A percentile compares a stretch with the other conserved stretches of the same genome.
phyloP scores from a whole-genome alignment of 164 flowering plant species.

The Echeveria elegans region DNA sequence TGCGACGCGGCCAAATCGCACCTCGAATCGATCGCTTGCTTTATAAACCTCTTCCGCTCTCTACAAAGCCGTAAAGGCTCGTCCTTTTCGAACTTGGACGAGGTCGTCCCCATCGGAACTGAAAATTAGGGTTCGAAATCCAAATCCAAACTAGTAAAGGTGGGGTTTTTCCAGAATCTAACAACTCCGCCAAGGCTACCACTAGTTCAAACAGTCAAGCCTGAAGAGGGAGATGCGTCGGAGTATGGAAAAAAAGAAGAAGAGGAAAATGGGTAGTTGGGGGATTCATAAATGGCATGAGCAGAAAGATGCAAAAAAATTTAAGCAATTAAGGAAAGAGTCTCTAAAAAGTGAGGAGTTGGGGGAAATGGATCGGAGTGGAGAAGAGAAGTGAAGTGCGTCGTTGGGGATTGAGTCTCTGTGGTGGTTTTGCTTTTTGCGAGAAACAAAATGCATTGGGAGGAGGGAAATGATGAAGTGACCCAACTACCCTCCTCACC shows the following conservation, averaged over 20 bases:
- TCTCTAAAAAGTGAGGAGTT: not conserved
- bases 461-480: not conserved
- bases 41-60: slow-evolving; percentile 60
- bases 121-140: not conserved
- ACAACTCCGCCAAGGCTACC: not conserved
- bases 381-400: too few relatives aligned
- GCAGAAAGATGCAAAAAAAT: too few relatives aligned
- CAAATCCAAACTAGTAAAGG: not conserved
- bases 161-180: not conserved
- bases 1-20: slow-evolving; percentile 76
- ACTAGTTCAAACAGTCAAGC: too few relatives aligned
- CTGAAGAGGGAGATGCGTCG: too few relatives aligned
- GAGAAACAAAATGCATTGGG: not conserved
- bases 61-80: slow-evolving; percentile 68
- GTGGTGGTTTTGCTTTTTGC: not conserved
- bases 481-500: not conserved
- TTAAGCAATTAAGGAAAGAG: too few relatives aligned
- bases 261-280: not conserved
- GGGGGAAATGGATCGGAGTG: too few relatives aligned
- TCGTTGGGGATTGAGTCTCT: not conserved
- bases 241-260: too few relatives aligned
- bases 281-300: not conserved
- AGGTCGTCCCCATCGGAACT: not conserved
- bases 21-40: slow-evolving; percentile 80
- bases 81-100: slow-evolving; percentile 51